Percentiles rank a stretch among this genome's conserved stretches.
phyloP scores from a whole-genome alignment of 2,329 filamentous ascomycete genomes.

The Calonectria henricotiae region DNA sequence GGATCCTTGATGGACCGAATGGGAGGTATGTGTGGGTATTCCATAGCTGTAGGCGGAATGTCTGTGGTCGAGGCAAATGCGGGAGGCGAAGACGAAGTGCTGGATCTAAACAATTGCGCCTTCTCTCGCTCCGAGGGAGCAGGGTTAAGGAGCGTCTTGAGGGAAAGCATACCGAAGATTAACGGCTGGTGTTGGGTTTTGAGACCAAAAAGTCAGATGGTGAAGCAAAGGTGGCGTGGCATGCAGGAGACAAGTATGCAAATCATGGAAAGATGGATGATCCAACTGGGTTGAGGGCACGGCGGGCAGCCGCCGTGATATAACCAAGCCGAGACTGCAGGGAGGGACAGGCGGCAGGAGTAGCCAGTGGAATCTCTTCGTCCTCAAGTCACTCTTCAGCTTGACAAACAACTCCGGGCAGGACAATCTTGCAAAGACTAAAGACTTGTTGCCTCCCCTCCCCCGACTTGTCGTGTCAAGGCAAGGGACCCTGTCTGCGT shows the following conservation, averaged over 20 bases:
- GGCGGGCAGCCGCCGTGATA: constrained; percentile 53
- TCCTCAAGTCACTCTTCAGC: constrained; percentile 47
- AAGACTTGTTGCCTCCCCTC: constrained; percentile 34
- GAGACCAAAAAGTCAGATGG: constrained; percentile 19
- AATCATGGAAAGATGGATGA: constrained; percentile 43
- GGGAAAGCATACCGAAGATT: constrained; percentile 71
- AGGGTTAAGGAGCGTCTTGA: constrained; percentile 79
- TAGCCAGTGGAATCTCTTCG: constrained; percentile 46
- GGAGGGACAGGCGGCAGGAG: constrained; percentile 48
- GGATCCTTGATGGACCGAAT: constrained; percentile 66
- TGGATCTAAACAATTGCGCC: constrained; percentile 58
- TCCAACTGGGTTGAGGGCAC: constrained; percentile 47
- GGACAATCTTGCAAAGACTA: constrained; percentile 37
- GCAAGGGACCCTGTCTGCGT: constrained; percentile 43
- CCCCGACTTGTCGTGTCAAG: constrained; percentile 42
- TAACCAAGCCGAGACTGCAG: constrained; percentile 48
- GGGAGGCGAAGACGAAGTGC: constrained; percentile 52
- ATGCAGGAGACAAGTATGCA: constrained; percentile 37
- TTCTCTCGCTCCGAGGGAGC: constrained; percentile 63
- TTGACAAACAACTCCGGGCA: constrained; percentile 52
- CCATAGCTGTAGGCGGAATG: constrained; percentile 29
- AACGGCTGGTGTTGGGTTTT: constrained; percentile 38
- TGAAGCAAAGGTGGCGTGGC: constrained; percentile 25
- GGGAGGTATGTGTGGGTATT: constrained; percentile 39
- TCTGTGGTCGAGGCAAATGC: constrained; percentile 37